Conservation (phyloP, 441 rosid genomes). For the Oxalis stricta region DNA sequence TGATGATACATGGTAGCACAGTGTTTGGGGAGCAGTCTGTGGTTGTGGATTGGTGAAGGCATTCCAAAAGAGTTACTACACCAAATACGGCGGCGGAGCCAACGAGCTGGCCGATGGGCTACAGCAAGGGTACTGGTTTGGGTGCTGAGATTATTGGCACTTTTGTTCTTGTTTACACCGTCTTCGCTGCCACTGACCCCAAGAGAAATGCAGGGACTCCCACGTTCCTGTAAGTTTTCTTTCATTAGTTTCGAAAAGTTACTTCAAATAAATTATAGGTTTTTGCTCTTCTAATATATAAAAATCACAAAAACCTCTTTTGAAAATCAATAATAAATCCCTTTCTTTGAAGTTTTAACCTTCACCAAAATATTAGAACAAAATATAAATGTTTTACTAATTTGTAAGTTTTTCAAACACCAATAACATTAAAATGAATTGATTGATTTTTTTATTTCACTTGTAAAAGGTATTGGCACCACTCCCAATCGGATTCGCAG, state of each 20-base stretch:
- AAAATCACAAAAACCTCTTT: too few species aligned
- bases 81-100: slow-evolving; percentile 52
- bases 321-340: background rate
- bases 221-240: slow-evolving; percentile 47
- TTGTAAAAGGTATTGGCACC: slow-evolving; percentile 57
- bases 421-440: too few species aligned
- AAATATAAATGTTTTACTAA: too few species aligned
- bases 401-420: too few species aligned
- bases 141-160: slow-evolving; percentile 72
- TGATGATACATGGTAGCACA: slow-evolving; percentile 70
- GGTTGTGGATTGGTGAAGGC: slow-evolving; percentile 83
- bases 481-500: slow-evolving; percentile 73
- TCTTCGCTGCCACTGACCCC: slow-evolving; percentile 86
- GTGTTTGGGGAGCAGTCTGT: slow-evolving; percentile 62
- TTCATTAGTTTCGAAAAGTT: background rate
- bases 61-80: slow-evolving; percentile 46
- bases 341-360: background rate
- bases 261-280: background rate
- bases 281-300: too few species aligned
- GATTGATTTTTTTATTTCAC: background rate
- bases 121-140: slow-evolving; percentile 53
- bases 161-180: slow-evolving; percentile 56
- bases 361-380: too few species aligned
- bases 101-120: slow-evolving; percentile 40
- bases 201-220: slow-evolving; percentile 82